phyloP scores from a whole-genome alignment of 495 filamentous ascomycete genomes.

The Hyaloscypha variabilis region DNA sequence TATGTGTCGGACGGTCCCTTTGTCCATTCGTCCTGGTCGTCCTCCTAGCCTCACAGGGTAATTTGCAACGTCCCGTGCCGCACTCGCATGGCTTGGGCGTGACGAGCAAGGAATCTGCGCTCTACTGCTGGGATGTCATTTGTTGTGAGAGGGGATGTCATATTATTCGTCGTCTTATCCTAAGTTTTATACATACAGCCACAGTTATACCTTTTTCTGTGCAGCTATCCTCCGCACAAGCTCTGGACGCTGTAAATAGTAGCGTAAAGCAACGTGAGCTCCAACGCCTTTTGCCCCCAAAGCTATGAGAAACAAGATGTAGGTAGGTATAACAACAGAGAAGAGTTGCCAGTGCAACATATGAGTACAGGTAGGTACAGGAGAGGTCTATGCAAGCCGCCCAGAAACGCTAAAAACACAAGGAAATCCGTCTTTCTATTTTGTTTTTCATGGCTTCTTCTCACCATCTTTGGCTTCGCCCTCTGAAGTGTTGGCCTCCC shows the following conservation, averaged over 20 bases:
- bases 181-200: slow-evolving; percentile 34
- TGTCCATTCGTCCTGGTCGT: background rate
- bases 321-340: slow-evolving; percentile 33
- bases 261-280: slow-evolving; percentile 29
- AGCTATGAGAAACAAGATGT: slow-evolving; percentile 30
- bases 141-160: slow-evolving; percentile 31
- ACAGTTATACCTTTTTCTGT: slow-evolving; percentile 31
- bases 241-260: slow-evolving; percentile 25
- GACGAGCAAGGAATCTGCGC: background rate
- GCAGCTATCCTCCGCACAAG: slow-evolving; percentile 24
- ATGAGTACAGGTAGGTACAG: slow-evolving; percentile 33
- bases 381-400: slow-evolving; percentile 31
- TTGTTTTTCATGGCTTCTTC: slow-evolving; percentile 56
- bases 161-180: slow-evolving; percentile 37
- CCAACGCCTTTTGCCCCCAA: slow-evolving; percentile 31
- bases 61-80: background rate
- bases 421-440: slow-evolving; percentile 21
- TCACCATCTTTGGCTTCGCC: slow-evolving; percentile 63
- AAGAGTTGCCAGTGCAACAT: slow-evolving; percentile 34
- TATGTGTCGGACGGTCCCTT: background rate
- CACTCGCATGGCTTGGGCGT: background rate
- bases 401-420: slow-evolving; percentile 25
- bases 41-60: background rate
- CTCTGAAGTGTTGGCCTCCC: slow-evolving; percentile 48
- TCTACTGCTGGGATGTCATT: background rate